phyloP scores from a whole-genome alignment of 192 early-diverging fungal genomes.

The Backusella westeae region DNA sequence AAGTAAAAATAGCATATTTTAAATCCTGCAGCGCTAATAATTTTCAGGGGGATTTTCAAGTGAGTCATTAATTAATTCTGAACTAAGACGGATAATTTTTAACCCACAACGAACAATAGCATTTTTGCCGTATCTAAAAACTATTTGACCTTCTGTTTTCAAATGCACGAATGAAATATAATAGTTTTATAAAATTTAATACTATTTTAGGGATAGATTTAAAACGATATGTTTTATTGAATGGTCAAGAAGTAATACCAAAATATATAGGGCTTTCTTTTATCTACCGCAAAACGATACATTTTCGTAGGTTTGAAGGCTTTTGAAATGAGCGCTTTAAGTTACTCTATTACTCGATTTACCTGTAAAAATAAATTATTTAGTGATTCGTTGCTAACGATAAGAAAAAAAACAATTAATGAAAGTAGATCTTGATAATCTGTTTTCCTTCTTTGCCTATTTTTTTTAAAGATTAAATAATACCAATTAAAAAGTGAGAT shows the following conservation, averaged over 20 bases:
- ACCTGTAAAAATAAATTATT: neutral
- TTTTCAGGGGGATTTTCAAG: neutral
- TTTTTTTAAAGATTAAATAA: neutral
- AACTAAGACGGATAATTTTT: neutral
- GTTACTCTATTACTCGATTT: neutral
- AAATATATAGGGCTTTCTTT: neutral
- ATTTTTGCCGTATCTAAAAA: neutral
- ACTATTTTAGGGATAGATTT: neutral
- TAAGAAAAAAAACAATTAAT: neutral
- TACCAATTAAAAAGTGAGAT: neutral
- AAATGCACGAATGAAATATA: neutral
- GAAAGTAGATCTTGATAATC: neutral
- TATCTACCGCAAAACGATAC: neutral
- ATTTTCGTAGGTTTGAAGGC: neutral
- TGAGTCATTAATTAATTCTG: neutral
- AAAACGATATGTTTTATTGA: neutral
- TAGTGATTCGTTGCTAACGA: neutral
- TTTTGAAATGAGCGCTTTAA: neutral
- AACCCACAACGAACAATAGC: neutral
- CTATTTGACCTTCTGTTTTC: neutral
- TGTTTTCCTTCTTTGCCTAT: neutral
- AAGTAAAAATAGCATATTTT: neutral
- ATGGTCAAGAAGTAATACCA: neutral
- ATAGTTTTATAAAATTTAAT: neutral
- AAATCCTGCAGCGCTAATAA: neutral